Evolutionary conservation across 2,329 filamentous ascomycete species (phyloP).

Genomic region (Calycina herbarum): DNA sequence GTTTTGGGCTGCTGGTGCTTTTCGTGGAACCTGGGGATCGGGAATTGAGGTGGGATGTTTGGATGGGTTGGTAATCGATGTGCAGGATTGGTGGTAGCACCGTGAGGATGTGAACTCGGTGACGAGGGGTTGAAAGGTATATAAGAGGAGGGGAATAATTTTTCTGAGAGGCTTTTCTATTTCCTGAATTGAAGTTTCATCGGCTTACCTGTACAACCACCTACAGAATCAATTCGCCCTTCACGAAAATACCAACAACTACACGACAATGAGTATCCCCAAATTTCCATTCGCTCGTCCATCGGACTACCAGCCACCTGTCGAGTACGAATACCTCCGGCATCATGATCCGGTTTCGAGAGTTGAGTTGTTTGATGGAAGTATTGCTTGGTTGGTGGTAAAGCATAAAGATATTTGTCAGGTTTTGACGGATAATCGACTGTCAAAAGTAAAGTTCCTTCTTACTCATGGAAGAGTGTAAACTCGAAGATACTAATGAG

Average conservation of each 20-base stretch:
- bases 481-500: background rate
- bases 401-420: conserved; percentile 48
- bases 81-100: too few species aligned
- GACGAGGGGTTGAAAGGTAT: background rate
- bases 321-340: conserved; percentile 46
- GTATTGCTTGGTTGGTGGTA: conserved; percentile 47
- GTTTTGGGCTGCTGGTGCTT: too few species aligned
- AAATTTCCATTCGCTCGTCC: conserved; percentile 44
- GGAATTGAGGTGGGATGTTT: too few species aligned
- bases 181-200: background rate
- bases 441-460: conserved; percentile 8
- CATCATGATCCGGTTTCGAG: conserved; percentile 44
- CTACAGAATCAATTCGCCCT: background rate
- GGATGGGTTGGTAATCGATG: too few species aligned
- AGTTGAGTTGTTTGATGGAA: conserved; percentile 48
- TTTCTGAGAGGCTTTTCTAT: background rate
- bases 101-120: too few species aligned
- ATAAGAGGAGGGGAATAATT: background rate
- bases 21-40: too few species aligned
- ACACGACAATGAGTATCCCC: conserved; percentile 21
- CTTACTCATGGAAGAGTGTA: background rate
- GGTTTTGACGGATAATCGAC: conserved; percentile 42
- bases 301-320: conserved; percentile 43
- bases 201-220: background rate
- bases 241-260: background rate